Conservation (phyloP, 2,329 filamentous ascomycete genomes). For the Colletotrichum chrysophilum region DNA sequence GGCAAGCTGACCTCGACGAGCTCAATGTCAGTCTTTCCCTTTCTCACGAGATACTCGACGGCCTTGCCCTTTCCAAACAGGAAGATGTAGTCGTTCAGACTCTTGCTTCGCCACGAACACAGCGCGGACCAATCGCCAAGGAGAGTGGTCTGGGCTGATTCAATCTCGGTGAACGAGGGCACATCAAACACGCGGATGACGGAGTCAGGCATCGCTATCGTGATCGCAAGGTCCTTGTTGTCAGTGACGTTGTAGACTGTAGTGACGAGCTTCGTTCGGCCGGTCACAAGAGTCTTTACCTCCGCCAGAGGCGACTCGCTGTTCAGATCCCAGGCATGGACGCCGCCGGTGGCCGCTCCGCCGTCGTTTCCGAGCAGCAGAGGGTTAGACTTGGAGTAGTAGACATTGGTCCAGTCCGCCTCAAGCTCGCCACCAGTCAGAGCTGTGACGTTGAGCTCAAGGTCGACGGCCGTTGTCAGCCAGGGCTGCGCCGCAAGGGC, state of each 20-base stretch:
- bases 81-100: conserved; percentile 47
- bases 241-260: conserved; percentile 40
- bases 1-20: conserved; percentile 37
- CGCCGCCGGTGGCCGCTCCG: conserved; percentile 45
- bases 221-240: conserved; percentile 40
- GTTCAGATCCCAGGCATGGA: conserved; percentile 41
- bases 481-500: conserved; percentile 9
- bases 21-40: conserved; percentile 31
- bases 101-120: conserved; percentile 48
- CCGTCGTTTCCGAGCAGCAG: conserved; percentile 52
- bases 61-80: conserved; percentile 48
- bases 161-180: conserved; percentile 32
- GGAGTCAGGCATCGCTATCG: conserved; percentile 48
- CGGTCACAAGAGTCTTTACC: conserved; percentile 36
- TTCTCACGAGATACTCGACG: conserved; percentile 42
- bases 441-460: conserved; percentile 34
- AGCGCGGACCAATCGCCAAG: conserved; percentile 53
- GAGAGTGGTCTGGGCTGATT: conserved; percentile 34
- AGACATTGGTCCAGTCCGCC: conserved; percentile 45
- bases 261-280: conserved; percentile 50
- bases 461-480: background rate
- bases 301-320: conserved; percentile 34
- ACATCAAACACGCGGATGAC: conserved; percentile 44
- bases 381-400: conserved; percentile 39
- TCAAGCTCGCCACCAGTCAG: conserved; percentile 38